These are phyloP conservation scores for Neopestalotiopsis clavispora DNA, from an alignment of 2,329 filamentous ascomycete genomes.

Conservation along the genomic window DNA sequence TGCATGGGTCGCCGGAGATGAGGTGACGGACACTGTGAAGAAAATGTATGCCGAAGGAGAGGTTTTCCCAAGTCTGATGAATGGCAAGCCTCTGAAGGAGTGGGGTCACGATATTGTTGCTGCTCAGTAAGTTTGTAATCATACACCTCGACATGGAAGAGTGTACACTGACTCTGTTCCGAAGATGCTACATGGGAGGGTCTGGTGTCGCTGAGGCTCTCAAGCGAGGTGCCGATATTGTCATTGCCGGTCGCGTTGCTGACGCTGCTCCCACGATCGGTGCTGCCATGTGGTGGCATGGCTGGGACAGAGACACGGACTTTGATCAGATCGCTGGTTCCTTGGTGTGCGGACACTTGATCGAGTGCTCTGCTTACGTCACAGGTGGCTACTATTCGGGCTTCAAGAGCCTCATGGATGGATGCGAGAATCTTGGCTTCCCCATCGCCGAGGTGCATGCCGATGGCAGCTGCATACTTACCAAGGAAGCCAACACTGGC, in stretches of 20 bases:
- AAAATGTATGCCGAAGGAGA: constrained; percentile 28
- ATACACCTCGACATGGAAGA: neutral
- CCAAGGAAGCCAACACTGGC: constrained; percentile 28
- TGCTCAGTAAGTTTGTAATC: constrained; percentile 29
- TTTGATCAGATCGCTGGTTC: constrained; percentile 48
- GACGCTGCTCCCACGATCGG: constrained; percentile 51
- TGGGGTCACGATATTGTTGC: constrained; percentile 25
- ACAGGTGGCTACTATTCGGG: constrained; percentile 52
- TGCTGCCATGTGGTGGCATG: constrained; percentile 29
- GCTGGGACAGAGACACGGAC: constrained; percentile 42
- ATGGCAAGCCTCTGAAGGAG: constrained; percentile 23
- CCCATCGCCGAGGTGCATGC: constrained; percentile 18
- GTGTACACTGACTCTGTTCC: neutral
- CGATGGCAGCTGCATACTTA: constrained; percentile 16
- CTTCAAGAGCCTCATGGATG: constrained; percentile 41
- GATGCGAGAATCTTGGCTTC: constrained; percentile 38
- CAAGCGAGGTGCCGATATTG: constrained; percentile 39
- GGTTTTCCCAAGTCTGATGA: constrained; percentile 28
- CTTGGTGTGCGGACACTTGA: constrained; percentile 47
- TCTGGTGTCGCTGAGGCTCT: constrained; percentile 41
- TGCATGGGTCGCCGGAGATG: constrained; percentile 35
- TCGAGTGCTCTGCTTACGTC: constrained; percentile 48
- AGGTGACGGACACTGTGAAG: constrained; percentile 29
- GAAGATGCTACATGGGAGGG: constrained; percentile 46
- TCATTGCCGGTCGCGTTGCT: constrained; percentile 43